These are phyloP conservation scores for Malania oleifera DNA, from an alignment of 164 flowering plant genomes.

Conservation along the genomic window DNA sequence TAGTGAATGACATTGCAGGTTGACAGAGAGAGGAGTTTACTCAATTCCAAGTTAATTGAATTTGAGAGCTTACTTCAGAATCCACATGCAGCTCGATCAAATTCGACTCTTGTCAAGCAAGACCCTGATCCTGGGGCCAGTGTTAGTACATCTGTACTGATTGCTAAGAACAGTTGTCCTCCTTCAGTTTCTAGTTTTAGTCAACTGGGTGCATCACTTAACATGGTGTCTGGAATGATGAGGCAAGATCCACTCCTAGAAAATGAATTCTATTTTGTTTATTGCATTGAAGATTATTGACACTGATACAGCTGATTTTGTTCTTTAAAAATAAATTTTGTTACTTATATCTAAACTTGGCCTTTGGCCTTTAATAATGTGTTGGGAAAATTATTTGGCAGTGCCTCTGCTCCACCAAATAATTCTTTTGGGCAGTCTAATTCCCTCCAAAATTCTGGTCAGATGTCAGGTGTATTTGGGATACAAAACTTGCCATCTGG, in stretches of 20 bases:
- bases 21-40: constrained; percentile 72
- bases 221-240: constrained; percentile 23
- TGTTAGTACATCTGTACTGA: constrained; percentile 21
- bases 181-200: constrained; percentile 56
- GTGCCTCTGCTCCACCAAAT: constrained; percentile 33
- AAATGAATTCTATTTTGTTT: constrained; percentile 1
- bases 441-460: constrained; percentile 22
- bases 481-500: constrained; percentile 27
- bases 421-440: constrained; percentile 35
- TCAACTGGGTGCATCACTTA: constrained; percentile 43
- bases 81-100: constrained; percentile 35
- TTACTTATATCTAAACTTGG: neutral
- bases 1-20: constrained; percentile 58
- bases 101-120: constrained; percentile 21
- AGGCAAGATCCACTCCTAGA: constrained; percentile 30
- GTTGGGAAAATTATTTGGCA: constrained; percentile 22
- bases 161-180: constrained; percentile 32
- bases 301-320: neutral
- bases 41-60: constrained; percentile 60
- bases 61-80: constrained; percentile 58
- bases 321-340: constrained; percentile 2
- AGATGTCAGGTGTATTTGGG: constrained; percentile 26
- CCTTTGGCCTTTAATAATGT: neutral
- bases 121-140: constrained; percentile 28
- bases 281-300: too few relatives aligned